A percentile compares a stretch with the other conserved stretches of the same genome.
Evolutionary conservation across 148 eudicot genomes (phyloP).

Genomic region (Rheum nobile): DNA sequence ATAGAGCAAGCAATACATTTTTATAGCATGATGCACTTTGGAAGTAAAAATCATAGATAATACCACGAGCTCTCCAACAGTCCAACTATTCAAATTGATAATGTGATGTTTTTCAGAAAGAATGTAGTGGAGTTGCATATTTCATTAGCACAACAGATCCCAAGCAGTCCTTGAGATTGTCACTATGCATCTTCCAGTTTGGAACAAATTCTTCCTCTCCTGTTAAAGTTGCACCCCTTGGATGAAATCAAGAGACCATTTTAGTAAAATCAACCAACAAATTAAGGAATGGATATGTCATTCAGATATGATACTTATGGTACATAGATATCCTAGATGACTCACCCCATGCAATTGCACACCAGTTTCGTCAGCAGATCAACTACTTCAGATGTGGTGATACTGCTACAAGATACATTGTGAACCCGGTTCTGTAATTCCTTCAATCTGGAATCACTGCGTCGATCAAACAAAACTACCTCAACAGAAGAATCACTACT

Average conservation of each 20-base stretch:
- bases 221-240: conserved; percentile 61
- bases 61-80: not conserved
- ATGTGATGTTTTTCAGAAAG: not conserved
- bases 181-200: no score
- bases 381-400: conserved; percentile 63
- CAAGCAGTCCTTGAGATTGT: no score
- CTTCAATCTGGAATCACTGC: conserved; percentile 69
- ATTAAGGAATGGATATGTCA: not conserved
- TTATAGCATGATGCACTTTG: not conserved
- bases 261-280: not conserved
- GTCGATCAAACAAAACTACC: conserved; percentile 61
- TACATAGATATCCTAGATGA: conserved; percentile 1
- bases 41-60: not conserved
- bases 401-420: conserved; percentile 41
- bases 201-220: no score
- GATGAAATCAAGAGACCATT: conserved; percentile 8
- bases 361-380: conserved; percentile 82
- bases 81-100: not conserved
- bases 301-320: not conserved
- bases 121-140: no score
- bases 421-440: conserved; percentile 45
- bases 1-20: not conserved
- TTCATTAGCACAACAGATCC: no score
- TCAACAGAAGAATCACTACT: conserved; percentile 65
- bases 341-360: conserved; percentile 99